Evolutionary conservation across 352 stramenopile species (phyloP).

Genomic region (Pythium graminicola): DNA sequence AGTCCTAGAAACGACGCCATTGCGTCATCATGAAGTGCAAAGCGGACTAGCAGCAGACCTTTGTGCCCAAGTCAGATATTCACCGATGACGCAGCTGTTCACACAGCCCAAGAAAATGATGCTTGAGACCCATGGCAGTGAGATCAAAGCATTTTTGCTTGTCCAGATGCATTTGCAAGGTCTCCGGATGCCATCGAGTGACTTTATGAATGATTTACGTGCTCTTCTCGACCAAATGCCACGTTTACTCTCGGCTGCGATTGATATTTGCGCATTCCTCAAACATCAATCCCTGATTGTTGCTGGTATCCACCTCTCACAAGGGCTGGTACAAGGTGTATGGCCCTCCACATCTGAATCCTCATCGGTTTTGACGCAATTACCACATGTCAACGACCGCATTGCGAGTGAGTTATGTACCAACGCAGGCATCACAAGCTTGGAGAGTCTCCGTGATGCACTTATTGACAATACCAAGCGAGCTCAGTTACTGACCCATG

Average conservation of each 20-base stretch:
- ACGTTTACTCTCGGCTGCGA: slow-evolving; percentile 90
- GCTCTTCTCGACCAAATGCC: slow-evolving; percentile 94
- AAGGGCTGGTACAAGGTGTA: slow-evolving; percentile 44
- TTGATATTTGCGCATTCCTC: slow-evolving; percentile 81
- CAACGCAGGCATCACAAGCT: background rate
- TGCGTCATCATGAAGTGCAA: slow-evolving; percentile 98
- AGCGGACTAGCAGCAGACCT: slow-evolving; percentile 50
- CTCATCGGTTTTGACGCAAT: slow-evolving; percentile 42
- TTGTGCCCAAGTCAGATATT: slow-evolving; percentile 51
- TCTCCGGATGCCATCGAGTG: slow-evolving; percentile 92
- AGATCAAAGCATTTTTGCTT: slow-evolving; percentile 85
- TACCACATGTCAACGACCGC: slow-evolving; percentile 35
- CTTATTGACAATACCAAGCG: slow-evolving; percentile 15
- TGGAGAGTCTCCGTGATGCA: slow-evolving; percentile 1
- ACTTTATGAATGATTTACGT: slow-evolving; percentile 97
- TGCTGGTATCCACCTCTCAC: slow-evolving; percentile 45
- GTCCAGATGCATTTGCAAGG: slow-evolving; percentile 94
- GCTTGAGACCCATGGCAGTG: slow-evolving; percentile 68
- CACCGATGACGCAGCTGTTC: slow-evolving; percentile 54
- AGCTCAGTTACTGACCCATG: background rate
- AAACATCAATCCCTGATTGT: slow-evolving; percentile 46
- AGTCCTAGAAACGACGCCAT: slow-evolving; percentile 91
- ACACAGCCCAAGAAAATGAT: slow-evolving; percentile 43
- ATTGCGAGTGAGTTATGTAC: slow-evolving; percentile 32
- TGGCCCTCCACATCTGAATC: slow-evolving; percentile 32